Percentiles rank a stretch among this genome's conserved stretches.
These are phyloP conservation scores for Fonsecaea multimorphosa DNA, from an alignment of 2,329 filamentous ascomycete species.

Conservation along the genomic window DNA sequence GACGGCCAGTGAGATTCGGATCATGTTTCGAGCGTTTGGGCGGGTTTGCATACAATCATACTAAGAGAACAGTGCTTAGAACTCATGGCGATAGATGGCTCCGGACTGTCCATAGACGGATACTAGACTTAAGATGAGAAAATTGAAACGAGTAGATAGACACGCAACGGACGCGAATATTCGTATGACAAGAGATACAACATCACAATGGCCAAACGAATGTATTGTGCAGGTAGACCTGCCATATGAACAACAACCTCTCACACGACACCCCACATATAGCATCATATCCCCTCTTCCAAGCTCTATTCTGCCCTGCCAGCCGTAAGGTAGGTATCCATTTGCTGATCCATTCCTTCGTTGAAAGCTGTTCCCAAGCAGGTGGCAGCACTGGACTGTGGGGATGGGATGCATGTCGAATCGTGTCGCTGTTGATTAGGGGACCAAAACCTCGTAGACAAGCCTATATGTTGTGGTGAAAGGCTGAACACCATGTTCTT, in stretches of 20 bases:
- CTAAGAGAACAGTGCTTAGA: too few relatives aligned
- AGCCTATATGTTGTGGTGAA: constrained; percentile 4
- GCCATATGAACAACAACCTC: not conserved
- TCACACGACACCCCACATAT: not conserved
- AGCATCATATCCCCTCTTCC: not conserved
- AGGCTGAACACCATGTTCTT: not conserved
- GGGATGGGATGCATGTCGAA: not conserved
- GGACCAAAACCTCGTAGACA: not conserved
- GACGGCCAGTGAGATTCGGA: constrained; percentile 18
- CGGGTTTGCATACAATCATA: too few relatives aligned
- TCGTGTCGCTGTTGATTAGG: not conserved
- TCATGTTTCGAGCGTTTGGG: not conserved
- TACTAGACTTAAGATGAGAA: too few relatives aligned
- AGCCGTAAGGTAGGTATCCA: not conserved
- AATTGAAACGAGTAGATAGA: too few relatives aligned
- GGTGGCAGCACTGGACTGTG: not conserved
- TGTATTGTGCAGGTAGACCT: not conserved
- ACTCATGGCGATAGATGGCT: too few relatives aligned
- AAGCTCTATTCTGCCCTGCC: not conserved
- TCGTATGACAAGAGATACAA: not conserved
- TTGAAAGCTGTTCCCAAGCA: not conserved
- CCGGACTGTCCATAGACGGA: too few relatives aligned
- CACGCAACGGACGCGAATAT: too few relatives aligned
- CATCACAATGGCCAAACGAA: not conserved
- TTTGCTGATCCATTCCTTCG: not conserved